Evolutionary conservation across 305 asterid species (phyloP), one percentile per base, ranked within the genome.

Genomic region (Euphrasia arctica): DNA sequence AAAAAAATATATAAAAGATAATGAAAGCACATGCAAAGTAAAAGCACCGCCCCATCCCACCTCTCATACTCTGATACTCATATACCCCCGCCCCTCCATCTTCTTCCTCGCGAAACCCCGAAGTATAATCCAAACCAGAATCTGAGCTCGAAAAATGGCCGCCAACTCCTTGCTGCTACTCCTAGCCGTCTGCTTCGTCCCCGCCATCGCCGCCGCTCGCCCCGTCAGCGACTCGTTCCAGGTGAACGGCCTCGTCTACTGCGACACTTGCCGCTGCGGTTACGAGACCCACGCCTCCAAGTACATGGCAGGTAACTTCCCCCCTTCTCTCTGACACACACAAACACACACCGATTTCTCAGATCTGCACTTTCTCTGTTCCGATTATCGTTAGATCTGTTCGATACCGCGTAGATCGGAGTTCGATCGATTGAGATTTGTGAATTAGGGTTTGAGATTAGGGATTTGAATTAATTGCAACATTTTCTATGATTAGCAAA

Each of bases 181-280:
- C 59, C 12, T 88, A 11, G 86, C 85, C 18, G 70, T 67, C 3
- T 88, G 83, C 63, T 41, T 82, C 13, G 78, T 82, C 9, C 84
- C 83, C 7, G 85, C 83, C 12, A 70, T 84, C 9, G 82, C 72
- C 0, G 49, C 48, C 64, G 86, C 89, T 32, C 54, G 22, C 9
- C 54, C 43, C 12, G 68, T 25, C 5, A 43, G 64, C 27, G 62
- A 45, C 1, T 80, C 84, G n/a, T 80, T 81, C 58, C 31, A 63
- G 9, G 78, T 89, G 15, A 72, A 13, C 22, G 97, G 97, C 2
- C 48, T 1, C 9, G 78, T 70, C 48, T 89, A 86, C 77, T 86
- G 95, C 63, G 96, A 89, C 70, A 85, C 86, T 64, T 89, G 96
- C 86, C 91, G 84, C 63, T 89, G 89, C 62, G 96, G 95, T 28